Base-by-base conservation (phyloP, 805 yeast species). In the Candida palmyrensis region DNA sequence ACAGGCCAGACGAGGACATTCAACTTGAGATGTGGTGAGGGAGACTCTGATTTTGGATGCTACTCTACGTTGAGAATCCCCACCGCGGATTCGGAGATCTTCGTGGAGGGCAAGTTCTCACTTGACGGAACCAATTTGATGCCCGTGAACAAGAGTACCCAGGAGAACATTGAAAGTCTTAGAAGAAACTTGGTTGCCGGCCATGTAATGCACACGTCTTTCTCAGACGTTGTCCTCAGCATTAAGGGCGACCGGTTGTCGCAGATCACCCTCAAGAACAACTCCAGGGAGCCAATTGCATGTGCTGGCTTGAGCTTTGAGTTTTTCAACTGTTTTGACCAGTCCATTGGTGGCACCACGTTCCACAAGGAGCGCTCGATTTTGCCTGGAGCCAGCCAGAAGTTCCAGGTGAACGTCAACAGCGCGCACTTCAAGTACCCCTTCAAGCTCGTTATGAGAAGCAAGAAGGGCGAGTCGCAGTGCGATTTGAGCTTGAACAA, bases 381-480 rank as follows among this genome's bases (percentile, higher is more conserved):
- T 26, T 38, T 46, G 8, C 57, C 68, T 6, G 50, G 49, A 2
- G 53, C 54, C 34, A 38, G 44, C 5, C 45, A 55, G 7, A 63
- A 55, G 30, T 62, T 64, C 41, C 62, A 63, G 31, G 48, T 65
- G 30, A 41, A 49, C 3, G 40, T 62, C 25, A 48, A 45, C 27
- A 47, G 47, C 35, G 52, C 57, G 15, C 62, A 62, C 34, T 45
- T 55, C 33, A 56, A 57, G 36, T 51, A 45, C 33, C 68, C 68
- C 5, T 58, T 62, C 43, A 47, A 45, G 30, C 40, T 64, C 4
- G 36, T 45, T 5, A 43, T 62, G 44, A 41, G 34, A 25, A 58
- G 52, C 35, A 51, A 39, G 1, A 24, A 35, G 6, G 27, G 37
- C 18, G 23, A 27, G 14, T 59, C 55, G 6, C 37, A 32, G 15